phyloP scores from a whole-genome alignment of 1,139 yeast species.

The Nadsonia starkeyi-henricii region DNA sequence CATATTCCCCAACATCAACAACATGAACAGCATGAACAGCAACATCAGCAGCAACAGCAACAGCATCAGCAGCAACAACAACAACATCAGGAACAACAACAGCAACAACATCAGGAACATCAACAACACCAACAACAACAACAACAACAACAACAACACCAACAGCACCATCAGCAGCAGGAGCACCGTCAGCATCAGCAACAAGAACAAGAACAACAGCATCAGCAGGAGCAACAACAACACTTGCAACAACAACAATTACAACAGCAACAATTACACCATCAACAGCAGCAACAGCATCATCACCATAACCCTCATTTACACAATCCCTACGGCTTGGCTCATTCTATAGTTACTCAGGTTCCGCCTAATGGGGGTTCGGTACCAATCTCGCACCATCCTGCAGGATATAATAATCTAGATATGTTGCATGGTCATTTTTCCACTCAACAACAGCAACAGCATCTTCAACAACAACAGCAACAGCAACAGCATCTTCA shows the following conservation, averaged over 20 bases:
- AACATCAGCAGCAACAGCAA: conserved; percentile 10
- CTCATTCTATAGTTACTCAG: conserved; percentile 4
- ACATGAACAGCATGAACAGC: conserved; percentile 4
- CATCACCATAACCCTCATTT: conserved; percentile 8
- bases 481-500: conserved; percentile 9
- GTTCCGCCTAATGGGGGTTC: conserved; percentile 4
- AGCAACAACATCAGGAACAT: conserved; percentile 4
- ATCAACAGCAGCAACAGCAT: conserved; percentile 7
- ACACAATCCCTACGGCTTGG: conserved; percentile 6
- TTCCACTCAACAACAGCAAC: neutral
- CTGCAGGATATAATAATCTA: neutral
- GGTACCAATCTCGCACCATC: conserved; percentile 1
- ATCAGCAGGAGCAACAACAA: conserved; percentile 3
- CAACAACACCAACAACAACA: conserved; percentile 1
- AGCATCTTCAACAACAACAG: neutral
- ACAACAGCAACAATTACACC: conserved; percentile 9
- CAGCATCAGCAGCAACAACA: conserved; percentile 8
- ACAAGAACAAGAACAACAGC: conserved; percentile 8
- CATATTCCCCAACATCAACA: neutral
- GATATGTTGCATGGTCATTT: neutral
- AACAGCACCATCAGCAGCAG: conserved; percentile 9
- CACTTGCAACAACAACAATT: conserved; percentile 1
- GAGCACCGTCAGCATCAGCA: conserved; percentile 10
- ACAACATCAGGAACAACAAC: conserved; percentile 11
- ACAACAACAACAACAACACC: conserved; percentile 5